phyloP scores from a whole-genome alignment of 2,329 filamentous ascomycete genomes.

The Xylariaceae sp. region DNA sequence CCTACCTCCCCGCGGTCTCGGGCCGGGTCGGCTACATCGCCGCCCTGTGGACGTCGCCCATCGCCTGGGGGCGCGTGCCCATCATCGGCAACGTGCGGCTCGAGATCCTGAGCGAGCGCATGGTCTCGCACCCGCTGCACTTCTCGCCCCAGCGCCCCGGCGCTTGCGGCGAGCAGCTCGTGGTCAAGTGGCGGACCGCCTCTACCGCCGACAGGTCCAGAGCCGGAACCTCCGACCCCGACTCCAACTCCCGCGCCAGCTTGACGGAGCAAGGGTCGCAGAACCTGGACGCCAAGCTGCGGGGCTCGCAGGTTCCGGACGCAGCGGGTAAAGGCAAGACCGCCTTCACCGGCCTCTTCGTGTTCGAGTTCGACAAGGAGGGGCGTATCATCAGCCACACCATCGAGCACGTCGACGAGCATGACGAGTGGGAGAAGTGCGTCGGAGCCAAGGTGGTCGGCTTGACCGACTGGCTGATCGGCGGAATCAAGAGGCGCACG shows the following conservation, averaged over 20 bases:
- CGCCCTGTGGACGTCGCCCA: conserved; percentile 89
- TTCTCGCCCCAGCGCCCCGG: conserved; percentile 43
- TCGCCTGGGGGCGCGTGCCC: conserved; percentile 91
- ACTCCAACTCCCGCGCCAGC: conserved; percentile 22
- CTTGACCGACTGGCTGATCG: conserved; percentile 89
- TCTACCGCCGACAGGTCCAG: conserved; percentile 18
- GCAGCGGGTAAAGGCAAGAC: conserved; percentile 48
- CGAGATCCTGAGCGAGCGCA: conserved; percentile 81
- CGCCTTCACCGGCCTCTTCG: conserved; percentile 84
- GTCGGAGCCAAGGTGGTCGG: conserved; percentile 79
- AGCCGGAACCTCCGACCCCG: conserved; percentile 38
- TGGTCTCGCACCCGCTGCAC: conserved; percentile 55
- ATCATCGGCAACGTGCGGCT: conserved; percentile 85
- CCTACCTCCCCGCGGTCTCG: conserved; percentile 84
- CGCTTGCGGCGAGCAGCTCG: conserved; percentile 65
- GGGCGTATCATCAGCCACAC: conserved; percentile 81
- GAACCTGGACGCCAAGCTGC: conserved; percentile 28
- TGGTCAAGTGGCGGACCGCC: conserved; percentile 80
- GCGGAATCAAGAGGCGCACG: conserved; percentile 50
- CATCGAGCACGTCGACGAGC: conserved; percentile 87
- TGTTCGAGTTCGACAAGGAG: conserved; percentile 89
- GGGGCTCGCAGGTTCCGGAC: conserved; percentile 26
- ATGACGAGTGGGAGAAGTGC: conserved; percentile 72
- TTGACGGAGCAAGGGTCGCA: conserved; percentile 21
- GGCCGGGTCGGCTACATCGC: conserved; percentile 87